phyloP scores from a whole-genome alignment of 352 stramenopile genomes.

The Pythium scleroteichum region DNA sequence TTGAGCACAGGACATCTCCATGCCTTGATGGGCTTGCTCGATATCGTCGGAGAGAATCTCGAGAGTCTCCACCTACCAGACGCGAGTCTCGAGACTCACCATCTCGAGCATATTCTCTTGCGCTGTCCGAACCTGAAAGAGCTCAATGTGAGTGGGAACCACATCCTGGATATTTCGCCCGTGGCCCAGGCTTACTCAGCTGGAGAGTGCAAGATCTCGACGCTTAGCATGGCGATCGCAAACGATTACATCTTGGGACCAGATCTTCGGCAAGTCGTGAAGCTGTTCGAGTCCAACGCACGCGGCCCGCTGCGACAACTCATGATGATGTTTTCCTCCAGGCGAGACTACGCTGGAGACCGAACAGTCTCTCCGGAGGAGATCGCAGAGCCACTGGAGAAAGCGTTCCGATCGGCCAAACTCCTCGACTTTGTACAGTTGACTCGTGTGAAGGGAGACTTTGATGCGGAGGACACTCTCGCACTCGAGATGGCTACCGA shows the following conservation, averaged over 20 bases:
- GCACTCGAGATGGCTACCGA: not conserved
- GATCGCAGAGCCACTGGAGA: not conserved
- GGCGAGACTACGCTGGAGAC: not conserved
- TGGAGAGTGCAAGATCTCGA: constrained; percentile 5
- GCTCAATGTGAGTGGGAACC: constrained; percentile 12
- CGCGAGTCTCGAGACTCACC: not conserved
- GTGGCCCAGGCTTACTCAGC: not conserved
- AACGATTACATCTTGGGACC: not conserved
- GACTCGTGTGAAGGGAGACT: not conserved
- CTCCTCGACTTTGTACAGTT: constrained; percentile 12
- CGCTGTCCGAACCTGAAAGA: constrained; percentile 17
- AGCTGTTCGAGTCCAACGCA: not conserved
- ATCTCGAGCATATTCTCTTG: constrained; percentile 8
- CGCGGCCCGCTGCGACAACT: constrained; percentile 6
- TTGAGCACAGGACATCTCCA: not conserved
- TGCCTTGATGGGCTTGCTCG: constrained; percentile 1
- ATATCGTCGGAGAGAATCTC: constrained; percentile 4
- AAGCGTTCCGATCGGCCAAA: not conserved
- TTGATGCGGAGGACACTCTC: not conserved
- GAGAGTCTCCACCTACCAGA: not conserved
- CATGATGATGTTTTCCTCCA: constrained; percentile 4
- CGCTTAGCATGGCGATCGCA: constrained; percentile 8
- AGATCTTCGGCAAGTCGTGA: not conserved
- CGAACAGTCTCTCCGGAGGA: not conserved
- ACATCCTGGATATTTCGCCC: constrained; percentile 2